These are phyloP conservation scores for Pseudofabraea citricarpa DNA, from an alignment of 2,329 filamentous ascomycete species.

Conservation along the genomic window DNA sequence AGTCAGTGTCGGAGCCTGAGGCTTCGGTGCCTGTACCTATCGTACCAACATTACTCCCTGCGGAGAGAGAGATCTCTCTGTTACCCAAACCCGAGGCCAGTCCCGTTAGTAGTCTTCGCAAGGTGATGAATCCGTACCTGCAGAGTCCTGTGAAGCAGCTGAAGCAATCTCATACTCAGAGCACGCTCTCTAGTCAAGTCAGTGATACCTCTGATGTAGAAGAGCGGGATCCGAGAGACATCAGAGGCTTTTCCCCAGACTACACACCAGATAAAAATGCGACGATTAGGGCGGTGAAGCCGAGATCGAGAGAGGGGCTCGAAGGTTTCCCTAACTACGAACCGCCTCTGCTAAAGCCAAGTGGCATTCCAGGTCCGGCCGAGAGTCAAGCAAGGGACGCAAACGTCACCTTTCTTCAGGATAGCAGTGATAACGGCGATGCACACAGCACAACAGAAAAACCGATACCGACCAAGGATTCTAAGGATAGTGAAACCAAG, in stretches of 20 bases:
- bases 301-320: conserved; percentile 32
- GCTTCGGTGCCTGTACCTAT: conserved; percentile 51
- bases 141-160: conserved; percentile 19
- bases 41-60: conserved; percentile 31
- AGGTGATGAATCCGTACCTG: conserved; percentile 85
- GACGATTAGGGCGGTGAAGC: conserved; percentile 61
- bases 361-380: conserved; percentile 5
- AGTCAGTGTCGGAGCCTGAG: conserved; percentile 68
- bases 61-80: conserved; percentile 10
- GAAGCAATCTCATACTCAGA: conserved; percentile 13
- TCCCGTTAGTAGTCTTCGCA: conserved; percentile 74
- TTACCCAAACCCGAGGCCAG: conserved; percentile 35
- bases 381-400: conserved; percentile 21
- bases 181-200: conserved; percentile 16
- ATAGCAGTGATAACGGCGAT: conserved; percentile 46
- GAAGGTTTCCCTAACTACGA: conserved; percentile 8
- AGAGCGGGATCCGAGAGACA: conserved; percentile 11
- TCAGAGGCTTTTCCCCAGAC: conserved; percentile 67
- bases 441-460: conserved; percentile 26
- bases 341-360: conserved; percentile 10
- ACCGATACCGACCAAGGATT: neutral
- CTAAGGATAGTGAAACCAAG: conserved; percentile 9
- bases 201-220: conserved; percentile 17
- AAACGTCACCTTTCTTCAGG: conserved; percentile 43
- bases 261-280: conserved; percentile 70